Evolutionary conservation across 179 eudicot species (phyloP), one percentile per base, ranked within the genome.

Genomic region (Nepenthes alata): DNA sequence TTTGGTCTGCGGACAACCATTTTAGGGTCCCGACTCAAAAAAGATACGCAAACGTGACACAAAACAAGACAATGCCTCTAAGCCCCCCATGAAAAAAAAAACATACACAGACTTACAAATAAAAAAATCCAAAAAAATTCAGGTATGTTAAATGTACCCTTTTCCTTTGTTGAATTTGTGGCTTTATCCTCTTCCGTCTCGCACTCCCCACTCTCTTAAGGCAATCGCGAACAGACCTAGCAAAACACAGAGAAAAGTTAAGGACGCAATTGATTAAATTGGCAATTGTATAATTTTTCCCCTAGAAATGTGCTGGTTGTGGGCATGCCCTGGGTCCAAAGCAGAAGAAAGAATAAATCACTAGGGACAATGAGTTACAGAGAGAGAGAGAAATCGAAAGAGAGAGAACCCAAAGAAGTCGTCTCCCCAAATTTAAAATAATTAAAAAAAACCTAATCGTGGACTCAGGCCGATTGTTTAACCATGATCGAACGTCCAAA

Each of bases 271-370:
- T 25, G 25, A 62, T 35, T 66, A 63, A 71, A 69, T 64, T 67
- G 60, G 62, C 73, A 60, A 65, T 37, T 52, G 54, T 62, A 62
- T 49, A 25, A 14, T 48, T 8, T 47, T 11, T 49, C 6, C n/a
- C 16, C 51, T 50, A 36, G 39, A 35, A 2, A 15, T 44, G 41
- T 50, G 69, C 35, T 41, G 56, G 71, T 59, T 7, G 62, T 50
- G 73, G 72, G 67, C 74, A 35, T 72, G 74, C 49, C 72, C 58
- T 65, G 66, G 77, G 82, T 71, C 82, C 74, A 75, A 70, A 63
- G 60, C 59, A n/a, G 55, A 15, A 14, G 55, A 15, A 4, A 11
- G 25, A 52, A 13, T 25, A 15, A 11, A 48, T 11, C 45, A 41
- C 45, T 41, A 41, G 52, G 52, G 52, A 48, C 52, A 48, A 48